Percentiles rank a stretch among this genome's conserved stretches.
phyloP scores from a whole-genome alignment of 169 alveolate genomes.

The Plasmodium inui region DNA sequence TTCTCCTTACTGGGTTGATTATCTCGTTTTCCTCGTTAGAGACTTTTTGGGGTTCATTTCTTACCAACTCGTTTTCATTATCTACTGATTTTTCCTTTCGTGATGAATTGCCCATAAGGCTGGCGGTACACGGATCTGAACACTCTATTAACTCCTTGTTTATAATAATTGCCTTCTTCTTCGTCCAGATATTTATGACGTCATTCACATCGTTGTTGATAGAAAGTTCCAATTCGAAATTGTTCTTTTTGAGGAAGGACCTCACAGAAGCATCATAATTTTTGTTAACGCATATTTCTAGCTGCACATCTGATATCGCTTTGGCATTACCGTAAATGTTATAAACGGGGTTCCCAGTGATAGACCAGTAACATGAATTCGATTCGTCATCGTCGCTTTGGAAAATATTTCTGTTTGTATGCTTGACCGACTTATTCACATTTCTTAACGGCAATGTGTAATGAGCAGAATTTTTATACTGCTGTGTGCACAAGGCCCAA shows the following conservation, averaged over 20 bases:
- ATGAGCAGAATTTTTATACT: slow-evolving; percentile 31
- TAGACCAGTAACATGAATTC: slow-evolving; percentile 40
- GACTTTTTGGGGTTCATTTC: not conserved
- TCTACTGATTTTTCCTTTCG: not conserved
- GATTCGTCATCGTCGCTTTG: not conserved
- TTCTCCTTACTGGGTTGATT: not conserved
- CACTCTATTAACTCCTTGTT: slow-evolving; percentile 61
- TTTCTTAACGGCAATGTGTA: slow-evolving; percentile 62
- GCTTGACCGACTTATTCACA: slow-evolving; percentile 38
- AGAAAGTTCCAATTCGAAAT: slow-evolving; percentile 60
- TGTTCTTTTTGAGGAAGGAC: slow-evolving; percentile 56
- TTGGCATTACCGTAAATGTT: slow-evolving; percentile 73
- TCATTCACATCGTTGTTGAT: slow-evolving; percentile 38
- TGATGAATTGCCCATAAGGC: not conserved
- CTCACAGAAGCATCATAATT: slow-evolving; percentile 16
- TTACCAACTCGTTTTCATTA: not conserved
- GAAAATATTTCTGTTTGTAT: slow-evolving; percentile 33
- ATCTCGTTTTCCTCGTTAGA: not conserved
- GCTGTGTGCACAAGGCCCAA: slow-evolving; percentile 58
- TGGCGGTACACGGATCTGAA: not conserved
- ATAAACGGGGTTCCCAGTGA: slow-evolving; percentile 75
- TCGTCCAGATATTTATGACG: slow-evolving; percentile 66
- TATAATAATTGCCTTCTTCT: slow-evolving; percentile 72
- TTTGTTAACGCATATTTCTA: slow-evolving; percentile 63
- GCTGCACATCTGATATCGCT: slow-evolving; percentile 65